Percentiles rank a stretch among this genome's conserved stretches.
Conservation (phyloP, 1,284 basidiomycete genomes). For the Pholiota adiposa region DNA sequence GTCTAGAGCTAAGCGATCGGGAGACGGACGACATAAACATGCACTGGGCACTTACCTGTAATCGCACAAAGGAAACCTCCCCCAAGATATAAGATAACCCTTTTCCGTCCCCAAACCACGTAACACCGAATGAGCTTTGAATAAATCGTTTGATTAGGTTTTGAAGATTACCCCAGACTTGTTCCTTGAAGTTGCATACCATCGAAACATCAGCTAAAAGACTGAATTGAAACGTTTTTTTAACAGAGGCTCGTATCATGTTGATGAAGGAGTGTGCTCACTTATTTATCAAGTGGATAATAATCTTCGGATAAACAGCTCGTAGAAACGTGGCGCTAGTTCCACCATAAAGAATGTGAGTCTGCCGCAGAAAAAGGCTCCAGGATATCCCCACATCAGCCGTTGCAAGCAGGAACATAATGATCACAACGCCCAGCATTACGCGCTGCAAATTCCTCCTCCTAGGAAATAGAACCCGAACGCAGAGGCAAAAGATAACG, state of each 20-base stretch:
- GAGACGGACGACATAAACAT: background rate
- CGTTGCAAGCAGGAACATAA: slow-evolving; percentile 27
- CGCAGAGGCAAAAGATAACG: slow-evolving; percentile 25
- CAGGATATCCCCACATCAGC: slow-evolving; percentile 25
- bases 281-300: slow-evolving; percentile 27
- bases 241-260: background rate
- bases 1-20: background rate
- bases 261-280: slow-evolving; percentile 7
- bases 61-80: slow-evolving; percentile 17
- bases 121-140: slow-evolving; percentile 28
- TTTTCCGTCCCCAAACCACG: slow-evolving; percentile 26
- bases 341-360: slow-evolving; percentile 10
- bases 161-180: no score
- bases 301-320: slow-evolving; percentile 26
- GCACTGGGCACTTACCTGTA: slow-evolving; percentile 20
- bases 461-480: slow-evolving; percentile 17
- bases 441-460: slow-evolving; percentile 18
- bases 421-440: slow-evolving; percentile 21
- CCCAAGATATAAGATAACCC: slow-evolving; percentile 11
- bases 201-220: slow-evolving; percentile 21
- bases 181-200: background rate
- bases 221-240: slow-evolving; percentile 10
- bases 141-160: background rate
- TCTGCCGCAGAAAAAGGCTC: slow-evolving; percentile 16
- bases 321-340: slow-evolving; percentile 14